Conservation (phyloP, 192 early-diverging fungal species). For the Backusella luteola region DNA sequence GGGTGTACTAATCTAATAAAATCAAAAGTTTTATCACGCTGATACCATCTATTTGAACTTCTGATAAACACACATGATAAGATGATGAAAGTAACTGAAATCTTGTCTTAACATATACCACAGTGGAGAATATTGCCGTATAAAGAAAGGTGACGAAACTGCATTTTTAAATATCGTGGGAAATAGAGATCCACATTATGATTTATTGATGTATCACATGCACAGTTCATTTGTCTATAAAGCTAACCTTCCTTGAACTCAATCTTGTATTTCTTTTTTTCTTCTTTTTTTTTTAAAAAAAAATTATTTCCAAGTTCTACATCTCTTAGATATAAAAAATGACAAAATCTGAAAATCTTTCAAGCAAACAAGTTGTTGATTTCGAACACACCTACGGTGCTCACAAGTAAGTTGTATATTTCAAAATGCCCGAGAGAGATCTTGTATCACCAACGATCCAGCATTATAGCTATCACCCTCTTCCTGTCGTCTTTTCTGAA, state of each 20-base stretch:
- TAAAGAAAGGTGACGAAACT: neutral
- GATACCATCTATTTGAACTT: neutral
- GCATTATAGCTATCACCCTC: constrained; percentile 82
- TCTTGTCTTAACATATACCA: neutral
- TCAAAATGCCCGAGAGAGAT: neutral
- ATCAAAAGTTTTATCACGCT: no score
- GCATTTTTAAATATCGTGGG: neutral
- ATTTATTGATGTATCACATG: neutral
- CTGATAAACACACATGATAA: neutral
- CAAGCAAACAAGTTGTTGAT: constrained; percentile 55
- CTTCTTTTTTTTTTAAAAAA: neutral
- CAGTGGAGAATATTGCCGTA: neutral
- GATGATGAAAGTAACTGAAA: neutral
- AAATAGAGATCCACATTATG: neutral
- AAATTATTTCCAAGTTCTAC: neutral
- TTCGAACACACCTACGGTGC: constrained; percentile 89
- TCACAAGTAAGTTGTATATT: constrained; percentile 69
- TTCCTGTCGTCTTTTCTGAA: constrained; percentile 88
- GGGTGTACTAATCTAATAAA: no score
- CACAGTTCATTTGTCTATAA: neutral
- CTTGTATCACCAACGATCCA: neutral
- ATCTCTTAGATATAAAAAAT: neutral
- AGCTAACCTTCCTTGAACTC: neutral
- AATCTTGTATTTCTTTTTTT: neutral
- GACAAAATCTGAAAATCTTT: constrained; percentile 3